Conservation (phyloP, 208 protist genomes). For the Angomonas ambiguus region DNA sequence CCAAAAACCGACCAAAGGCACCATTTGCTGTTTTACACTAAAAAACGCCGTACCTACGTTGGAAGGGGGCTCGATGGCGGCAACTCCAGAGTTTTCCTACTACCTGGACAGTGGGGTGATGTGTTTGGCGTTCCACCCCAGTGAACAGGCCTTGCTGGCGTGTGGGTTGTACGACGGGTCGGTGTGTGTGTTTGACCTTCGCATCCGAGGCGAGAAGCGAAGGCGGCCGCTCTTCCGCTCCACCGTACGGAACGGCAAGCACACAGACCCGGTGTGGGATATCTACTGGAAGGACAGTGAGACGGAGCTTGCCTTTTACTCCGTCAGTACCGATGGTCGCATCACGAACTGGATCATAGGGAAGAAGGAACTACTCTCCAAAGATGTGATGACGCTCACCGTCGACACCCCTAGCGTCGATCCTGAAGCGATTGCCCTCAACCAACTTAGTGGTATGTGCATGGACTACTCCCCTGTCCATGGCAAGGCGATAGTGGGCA, state of each 20-base stretch:
- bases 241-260: constrained; percentile 94
- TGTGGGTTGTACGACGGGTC: constrained; percentile 96
- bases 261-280: constrained; percentile 97
- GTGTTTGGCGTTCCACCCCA: constrained; percentile 95
- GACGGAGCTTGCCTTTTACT: constrained; percentile 90
- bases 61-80: constrained; percentile 39
- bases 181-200: constrained; percentile 94
- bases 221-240: constrained; percentile 87
- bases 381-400: constrained; percentile 88
- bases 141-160: constrained; percentile 84
- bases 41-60: constrained; percentile 93
- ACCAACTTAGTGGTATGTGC: constrained; percentile 92
- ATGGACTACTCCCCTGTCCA: constrained; percentile 93
- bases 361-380: constrained; percentile 95
- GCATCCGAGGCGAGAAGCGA: constrained; percentile 42
- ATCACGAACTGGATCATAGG: constrained; percentile 93
- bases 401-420: constrained; percentile 68
- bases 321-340: constrained; percentile 94
- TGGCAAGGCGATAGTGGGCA: constrained; percentile 94
- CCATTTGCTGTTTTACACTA: constrained; percentile 95
- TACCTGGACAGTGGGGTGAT: constrained; percentile 92
- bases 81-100: constrained; percentile 93
- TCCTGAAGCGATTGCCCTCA: constrained; percentile 81
- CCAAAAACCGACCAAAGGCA: constrained; percentile 90
- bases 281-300: constrained; percentile 71